Percentiles rank a stretch among this genome's conserved stretches.
Conservation (phyloP, 1,139 yeast genomes). For the Yamadazyma jaroonii region DNA sequence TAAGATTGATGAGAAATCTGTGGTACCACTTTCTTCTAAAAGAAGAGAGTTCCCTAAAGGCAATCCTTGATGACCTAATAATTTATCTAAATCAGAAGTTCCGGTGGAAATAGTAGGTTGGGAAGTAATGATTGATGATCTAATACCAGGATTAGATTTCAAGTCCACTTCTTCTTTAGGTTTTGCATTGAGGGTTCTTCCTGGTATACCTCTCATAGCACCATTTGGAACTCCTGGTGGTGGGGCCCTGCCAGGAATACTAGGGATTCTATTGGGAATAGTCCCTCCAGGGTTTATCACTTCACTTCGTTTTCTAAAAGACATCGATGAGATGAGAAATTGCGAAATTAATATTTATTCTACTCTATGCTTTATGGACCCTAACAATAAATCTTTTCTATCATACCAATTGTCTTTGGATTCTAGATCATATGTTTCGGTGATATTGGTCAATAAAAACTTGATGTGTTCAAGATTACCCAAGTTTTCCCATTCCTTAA, state of each 20-base stretch:
- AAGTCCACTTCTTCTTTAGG: conserved; percentile 4
- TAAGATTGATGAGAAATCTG: conserved; percentile 81
- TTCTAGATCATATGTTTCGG: conserved; percentile 19
- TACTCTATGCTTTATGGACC: conserved; percentile 21
- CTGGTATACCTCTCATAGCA: conserved; percentile 8
- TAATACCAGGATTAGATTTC: conserved; percentile 13
- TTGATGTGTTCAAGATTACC: conserved; percentile 25
- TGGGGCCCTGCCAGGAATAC: conserved; percentile 11
- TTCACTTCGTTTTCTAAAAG: conserved; percentile 71
- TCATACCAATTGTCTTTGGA: conserved; percentile 33
- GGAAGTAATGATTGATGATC: conserved; percentile 76
- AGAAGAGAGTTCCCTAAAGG: conserved; percentile 74
- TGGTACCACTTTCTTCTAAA: conserved; percentile 82
- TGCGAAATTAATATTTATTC: conserved; percentile 1
- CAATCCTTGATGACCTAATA: conserved; percentile 78
- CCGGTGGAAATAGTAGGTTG: conserved; percentile 80
- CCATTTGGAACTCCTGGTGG: not conserved
- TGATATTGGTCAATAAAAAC: conserved; percentile 24
- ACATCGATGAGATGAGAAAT: conserved; percentile 38
- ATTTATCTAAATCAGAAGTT: conserved; percentile 66
- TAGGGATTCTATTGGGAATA: conserved; percentile 13
- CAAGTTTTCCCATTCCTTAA: conserved; percentile 62
- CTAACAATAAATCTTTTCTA: conserved; percentile 30
- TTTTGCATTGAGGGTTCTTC: conserved; percentile 2
- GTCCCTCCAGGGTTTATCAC: conserved; percentile 33